These are phyloP conservation scores for Cutaneotrichosporon curvatum DNA, from an alignment of 1,284 basidiomycete genomes.

Conservation along the genomic window DNA sequence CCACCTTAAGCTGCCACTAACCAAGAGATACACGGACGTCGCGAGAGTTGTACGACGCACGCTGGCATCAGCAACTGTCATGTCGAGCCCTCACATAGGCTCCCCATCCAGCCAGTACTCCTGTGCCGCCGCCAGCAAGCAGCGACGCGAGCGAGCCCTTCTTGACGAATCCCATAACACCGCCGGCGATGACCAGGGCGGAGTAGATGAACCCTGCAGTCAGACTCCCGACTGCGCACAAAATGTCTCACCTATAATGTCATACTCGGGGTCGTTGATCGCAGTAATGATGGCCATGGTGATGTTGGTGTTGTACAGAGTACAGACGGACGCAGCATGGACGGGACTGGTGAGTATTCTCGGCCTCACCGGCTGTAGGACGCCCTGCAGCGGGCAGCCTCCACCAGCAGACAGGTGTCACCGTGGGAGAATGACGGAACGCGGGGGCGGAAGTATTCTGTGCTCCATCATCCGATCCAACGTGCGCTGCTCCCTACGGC, in stretches of 20 bases:
- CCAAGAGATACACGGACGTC: conserved; percentile 27
- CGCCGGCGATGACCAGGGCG: conserved; percentile 27
- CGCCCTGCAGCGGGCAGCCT: too few relatives aligned
- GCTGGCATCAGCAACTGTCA: conserved; percentile 9
- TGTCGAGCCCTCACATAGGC: conserved; percentile 24
- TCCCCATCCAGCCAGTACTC: conserved; percentile 29
- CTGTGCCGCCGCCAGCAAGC: conserved; percentile 25
- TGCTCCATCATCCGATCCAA: too few relatives aligned
- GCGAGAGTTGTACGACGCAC: conserved; percentile 23
- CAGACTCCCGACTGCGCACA: neutral
- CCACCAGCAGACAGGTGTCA: too few relatives aligned
- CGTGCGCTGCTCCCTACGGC: too few relatives aligned
- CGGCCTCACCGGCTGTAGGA: too few relatives aligned
- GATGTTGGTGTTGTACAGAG: too few relatives aligned
- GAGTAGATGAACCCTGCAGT: conserved; percentile 33
- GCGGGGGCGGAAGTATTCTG: too few relatives aligned
- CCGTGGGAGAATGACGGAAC: too few relatives aligned
- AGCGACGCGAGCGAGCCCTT: conserved; percentile 36
- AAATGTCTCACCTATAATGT: conserved; percentile 14
- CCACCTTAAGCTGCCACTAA: conserved; percentile 6
- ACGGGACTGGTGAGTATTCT: neutral
- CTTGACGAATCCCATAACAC: conserved; percentile 31
- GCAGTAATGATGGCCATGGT: conserved; percentile 2
- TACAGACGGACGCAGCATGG: too few relatives aligned
- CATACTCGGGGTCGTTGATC: conserved; percentile 4